These are phyloP conservation scores for Thielaviopsis musarum DNA, from an alignment of 2,329 filamentous ascomycete species.

Conservation along the genomic window DNA sequence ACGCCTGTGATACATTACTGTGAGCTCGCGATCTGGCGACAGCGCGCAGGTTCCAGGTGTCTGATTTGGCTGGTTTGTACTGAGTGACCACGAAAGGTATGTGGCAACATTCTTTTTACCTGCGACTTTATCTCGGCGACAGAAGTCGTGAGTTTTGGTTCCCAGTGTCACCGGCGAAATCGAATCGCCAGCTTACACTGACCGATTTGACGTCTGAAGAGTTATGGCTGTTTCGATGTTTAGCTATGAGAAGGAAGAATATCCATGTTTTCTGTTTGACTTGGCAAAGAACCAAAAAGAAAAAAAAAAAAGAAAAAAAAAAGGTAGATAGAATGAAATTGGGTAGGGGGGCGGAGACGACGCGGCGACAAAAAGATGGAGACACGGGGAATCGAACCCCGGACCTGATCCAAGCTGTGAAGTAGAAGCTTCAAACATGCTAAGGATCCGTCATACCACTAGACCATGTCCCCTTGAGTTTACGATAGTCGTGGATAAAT, in stretches of 20 bases:
- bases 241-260: background rate
- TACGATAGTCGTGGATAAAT: too few species aligned
- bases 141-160: background rate
- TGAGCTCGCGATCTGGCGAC: background rate
- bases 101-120: background rate
- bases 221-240: too few species aligned
- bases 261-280: background rate
- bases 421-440: background rate
- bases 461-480: conserved; percentile 1
- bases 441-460: conserved; percentile 8
- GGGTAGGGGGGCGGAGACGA: too few species aligned
- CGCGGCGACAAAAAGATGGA: background rate
- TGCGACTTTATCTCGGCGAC: background rate
- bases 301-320: background rate
- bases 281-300: background rate
- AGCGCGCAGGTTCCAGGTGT: background rate
- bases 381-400: conserved; percentile 6
- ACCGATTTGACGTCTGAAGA: background rate
- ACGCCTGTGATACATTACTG: background rate
- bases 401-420: conserved; percentile 2
- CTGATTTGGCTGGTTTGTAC: background rate
- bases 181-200: background rate
- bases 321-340: background rate
- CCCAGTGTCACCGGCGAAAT: background rate
- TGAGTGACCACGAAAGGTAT: background rate